phyloP scores from a whole-genome alignment of 2,329 filamentous ascomycete genomes.

The Epichloe aotearoae region DNA sequence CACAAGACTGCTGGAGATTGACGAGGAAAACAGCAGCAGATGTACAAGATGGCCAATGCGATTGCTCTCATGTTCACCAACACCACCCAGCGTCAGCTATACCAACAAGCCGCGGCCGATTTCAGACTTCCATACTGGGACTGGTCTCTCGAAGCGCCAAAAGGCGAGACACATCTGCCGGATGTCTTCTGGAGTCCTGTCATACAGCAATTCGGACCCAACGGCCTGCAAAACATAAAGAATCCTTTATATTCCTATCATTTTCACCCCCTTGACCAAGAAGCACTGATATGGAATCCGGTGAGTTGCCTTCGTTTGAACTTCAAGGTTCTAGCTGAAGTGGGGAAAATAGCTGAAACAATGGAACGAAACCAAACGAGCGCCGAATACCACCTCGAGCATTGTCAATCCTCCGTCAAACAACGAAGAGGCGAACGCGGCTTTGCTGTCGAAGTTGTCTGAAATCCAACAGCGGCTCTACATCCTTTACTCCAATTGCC shows the following conservation, averaged over 20 bases:
- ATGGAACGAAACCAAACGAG: slow-evolving; percentile 48
- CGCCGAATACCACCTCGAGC: slow-evolving; percentile 27
- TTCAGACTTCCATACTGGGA: slow-evolving; percentile 49
- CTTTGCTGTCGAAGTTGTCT: slow-evolving; percentile 30
- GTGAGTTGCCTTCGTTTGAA: slow-evolving; percentile 28
- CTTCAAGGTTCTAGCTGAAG: not conserved
- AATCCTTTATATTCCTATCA: slow-evolving; percentile 50
- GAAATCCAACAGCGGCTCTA: slow-evolving; percentile 51
- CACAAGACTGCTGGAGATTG: slow-evolving; percentile 2
- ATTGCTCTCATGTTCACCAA: slow-evolving; percentile 38
- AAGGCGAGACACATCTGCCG: slow-evolving; percentile 34
- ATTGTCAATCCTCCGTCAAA: slow-evolving; percentile 32
- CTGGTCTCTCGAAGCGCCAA: slow-evolving; percentile 37
- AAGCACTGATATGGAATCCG: slow-evolving; percentile 44
- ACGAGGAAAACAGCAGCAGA: slow-evolving; percentile 21
- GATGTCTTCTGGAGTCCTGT: slow-evolving; percentile 31
- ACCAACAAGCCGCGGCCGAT: slow-evolving; percentile 34
- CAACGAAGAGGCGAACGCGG: slow-evolving; percentile 40
- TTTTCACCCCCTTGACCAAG: slow-evolving; percentile 45
- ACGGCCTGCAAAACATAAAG: slow-evolving; percentile 38
- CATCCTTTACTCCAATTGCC: slow-evolving; percentile 53
- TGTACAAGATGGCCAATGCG: slow-evolving; percentile 21
- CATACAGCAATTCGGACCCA: slow-evolving; percentile 42
- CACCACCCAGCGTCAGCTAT: slow-evolving; percentile 30
- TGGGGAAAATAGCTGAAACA: slow-evolving; percentile 33